Base-by-base conservation (phyloP, 2,329 filamentous ascomycete species). In the Fusarium xyrophilum region DNA sequence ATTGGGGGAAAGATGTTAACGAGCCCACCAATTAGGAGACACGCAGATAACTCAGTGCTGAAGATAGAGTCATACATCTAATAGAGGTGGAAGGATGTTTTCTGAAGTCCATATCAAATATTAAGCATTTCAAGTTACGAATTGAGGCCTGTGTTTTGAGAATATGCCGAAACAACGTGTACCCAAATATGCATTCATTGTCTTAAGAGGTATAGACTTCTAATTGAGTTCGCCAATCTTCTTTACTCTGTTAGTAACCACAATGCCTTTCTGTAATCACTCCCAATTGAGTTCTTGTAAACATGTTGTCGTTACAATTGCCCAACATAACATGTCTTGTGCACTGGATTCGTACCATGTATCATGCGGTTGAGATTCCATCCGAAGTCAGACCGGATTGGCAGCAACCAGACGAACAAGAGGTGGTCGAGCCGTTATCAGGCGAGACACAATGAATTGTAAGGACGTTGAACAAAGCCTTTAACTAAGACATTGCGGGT, bases 1-100 rank as follows among this genome's bases (percentile, higher is more conserved):
- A 62, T 67, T 65, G 61, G 56, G 56, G 48, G 48, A 25, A 38
- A 12, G 33, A 25, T 55, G 42, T 48, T 36, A 36, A 27, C 50
- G 62, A 55, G 53, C 30, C 67, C 67, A 63, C 71, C 71, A 73
- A 73, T 73, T 58, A 40, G 59, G 57, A 55, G 32, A 33, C 56
- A 44, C 35, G 55, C 33, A 60, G 58, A 65, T 67, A 72, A 67
- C 70, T 70, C 68, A 68, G 60, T 58, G 58, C 51, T 56, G 44
- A 54, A 17, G 30, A 58, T 55, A 21, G 30, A 42, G 55, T 58
- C 55, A 58, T 40, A 23, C 36, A 53, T 43, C 40, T 17, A 43
- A 19, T 30, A n/a, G 13, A 21, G 28, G 25, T 25, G 27, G 27
- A 35, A n/a, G 35, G 19, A 53, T 53, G 28, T 17, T 23, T 19